These are phyloP conservation scores for Vitis vinifera DNA, from an alignment of 164 flowering plant genomes.

Conservation along the genomic window ASM3070453v1 NC_081808.1:25835001-25835500, in stretches of 20 bases:
- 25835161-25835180: constrained; percentile 54
- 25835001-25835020: neutral
- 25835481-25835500: too few relatives aligned
- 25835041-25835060: constrained; percentile 62
- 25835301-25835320: neutral
- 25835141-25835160: constrained; percentile 49
- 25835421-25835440: neutral
- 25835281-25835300: constrained; percentile 55
- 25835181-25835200: constrained; percentile 49
- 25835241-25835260: constrained; percentile 49
- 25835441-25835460: neutral
- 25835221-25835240: constrained; percentile 59
- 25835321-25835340: neutral
- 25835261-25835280: constrained; percentile 34
- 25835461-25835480: too few relatives aligned
- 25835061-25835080: constrained; percentile 52
- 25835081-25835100: constrained; percentile 44
- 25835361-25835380: too few relatives aligned
- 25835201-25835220: constrained; percentile 53
- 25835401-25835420: too few relatives aligned
- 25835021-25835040: constrained; percentile 45
- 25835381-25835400: too few relatives aligned
- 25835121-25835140: constrained; percentile 32
- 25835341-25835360: neutral
- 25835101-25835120: constrained; percentile 20